Conservation (phyloP, 2,329 filamentous ascomycete species). For the Hirsutella thompsonii region DNA sequence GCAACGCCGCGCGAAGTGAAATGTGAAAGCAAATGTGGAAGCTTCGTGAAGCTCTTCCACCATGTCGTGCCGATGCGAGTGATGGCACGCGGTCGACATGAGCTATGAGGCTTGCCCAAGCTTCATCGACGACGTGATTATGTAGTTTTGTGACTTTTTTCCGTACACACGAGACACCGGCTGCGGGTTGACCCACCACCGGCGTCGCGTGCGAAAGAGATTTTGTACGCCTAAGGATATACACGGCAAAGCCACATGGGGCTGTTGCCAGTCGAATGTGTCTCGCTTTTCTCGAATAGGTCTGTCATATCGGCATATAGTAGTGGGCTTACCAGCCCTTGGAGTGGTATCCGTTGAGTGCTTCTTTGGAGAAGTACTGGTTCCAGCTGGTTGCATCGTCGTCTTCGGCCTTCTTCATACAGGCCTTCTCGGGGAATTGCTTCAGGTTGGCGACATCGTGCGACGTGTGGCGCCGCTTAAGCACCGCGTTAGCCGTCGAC, state of each 20-base stretch:
- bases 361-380: slow-evolving; percentile 71
- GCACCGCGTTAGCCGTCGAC: slow-evolving; percentile 72
- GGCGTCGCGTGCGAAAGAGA: not conserved
- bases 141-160: not conserved
- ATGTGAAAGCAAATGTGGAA: slow-evolving; percentile 7
- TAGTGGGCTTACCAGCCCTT: slow-evolving; percentile 24
- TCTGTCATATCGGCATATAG: not conserved
- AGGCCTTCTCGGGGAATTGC: slow-evolving; percentile 59
- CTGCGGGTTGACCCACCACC: too few species aligned
- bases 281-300: not conserved
- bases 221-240: slow-evolving; percentile 16
- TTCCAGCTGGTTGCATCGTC: slow-evolving; percentile 67
- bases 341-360: slow-evolving; percentile 35
- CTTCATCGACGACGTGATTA: too few species aligned
- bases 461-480: slow-evolving; percentile 83
- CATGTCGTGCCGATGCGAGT: not conserved
- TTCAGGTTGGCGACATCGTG: slow-evolving; percentile 83
- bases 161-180: too few species aligned
- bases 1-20: slow-evolving; percentile 7
- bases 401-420: slow-evolving; percentile 46
- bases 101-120: too few species aligned
- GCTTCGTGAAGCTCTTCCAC: slow-evolving; percentile 1
- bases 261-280: slow-evolving; percentile 6
- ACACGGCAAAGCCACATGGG: slow-evolving; percentile 9
- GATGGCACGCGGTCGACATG: too few species aligned